Conservation (phyloP, 257 asterid genomes). For the Solanum tarijense region DNA sequence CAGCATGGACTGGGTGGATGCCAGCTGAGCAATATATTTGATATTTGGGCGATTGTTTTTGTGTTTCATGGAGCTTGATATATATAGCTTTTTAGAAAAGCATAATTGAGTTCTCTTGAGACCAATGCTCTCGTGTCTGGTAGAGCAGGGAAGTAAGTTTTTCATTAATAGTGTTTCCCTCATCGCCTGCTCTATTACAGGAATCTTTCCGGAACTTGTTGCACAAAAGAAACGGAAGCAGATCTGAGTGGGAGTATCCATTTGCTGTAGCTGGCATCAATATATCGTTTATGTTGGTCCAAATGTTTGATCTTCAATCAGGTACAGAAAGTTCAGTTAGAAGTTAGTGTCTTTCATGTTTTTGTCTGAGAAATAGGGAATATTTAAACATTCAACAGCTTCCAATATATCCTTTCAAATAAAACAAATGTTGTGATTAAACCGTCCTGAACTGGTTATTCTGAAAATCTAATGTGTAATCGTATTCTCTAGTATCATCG, state of each 20-base stretch:
- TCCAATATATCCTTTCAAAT: background rate
- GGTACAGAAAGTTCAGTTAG: constrained; percentile 26
- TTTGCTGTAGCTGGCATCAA: constrained; percentile 98
- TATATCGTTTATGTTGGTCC: constrained; percentile 84
- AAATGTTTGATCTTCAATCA: constrained; percentile 95
- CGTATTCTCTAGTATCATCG: background rate
- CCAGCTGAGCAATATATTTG: background rate
- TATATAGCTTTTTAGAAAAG: background rate
- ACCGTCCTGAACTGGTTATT: background rate
- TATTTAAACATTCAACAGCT: background rate
- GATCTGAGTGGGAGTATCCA: constrained; percentile 98
- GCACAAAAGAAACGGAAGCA: constrained; percentile 74
- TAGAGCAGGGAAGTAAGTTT: background rate
- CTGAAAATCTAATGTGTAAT: background rate
- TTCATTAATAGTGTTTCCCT: background rate
- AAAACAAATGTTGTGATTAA: background rate
- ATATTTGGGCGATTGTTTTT: background rate
- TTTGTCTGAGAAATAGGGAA: background rate
- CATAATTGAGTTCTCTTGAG: background rate
- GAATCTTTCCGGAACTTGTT: constrained; percentile 66
- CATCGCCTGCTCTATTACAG: constrained; percentile 16
- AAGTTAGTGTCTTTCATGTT: background rate
- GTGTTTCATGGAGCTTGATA: background rate
- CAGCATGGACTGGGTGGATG: background rate
- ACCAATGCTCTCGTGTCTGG: background rate